Evolutionary conservation across 2,329 filamentous ascomycete genomes (phyloP).

Genomic region (Exophiala sideris): DNA sequence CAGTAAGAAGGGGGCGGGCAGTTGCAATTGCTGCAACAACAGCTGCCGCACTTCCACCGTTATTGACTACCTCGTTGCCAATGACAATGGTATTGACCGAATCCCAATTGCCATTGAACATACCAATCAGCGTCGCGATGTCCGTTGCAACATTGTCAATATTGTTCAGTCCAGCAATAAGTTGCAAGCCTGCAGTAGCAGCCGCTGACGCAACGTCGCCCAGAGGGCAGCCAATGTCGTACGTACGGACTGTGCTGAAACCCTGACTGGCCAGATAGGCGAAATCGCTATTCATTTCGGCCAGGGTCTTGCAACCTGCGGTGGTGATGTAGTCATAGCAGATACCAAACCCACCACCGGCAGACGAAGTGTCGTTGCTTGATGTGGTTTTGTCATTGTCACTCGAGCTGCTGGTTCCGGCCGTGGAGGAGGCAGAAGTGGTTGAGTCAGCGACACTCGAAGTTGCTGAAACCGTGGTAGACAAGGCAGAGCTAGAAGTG

Average conservation of each 20-base stretch:
- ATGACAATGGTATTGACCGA: slow-evolving; percentile 68
- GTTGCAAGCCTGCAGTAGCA: slow-evolving; percentile 60
- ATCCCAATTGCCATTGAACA: slow-evolving; percentile 63
- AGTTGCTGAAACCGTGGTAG: slow-evolving; percentile 25
- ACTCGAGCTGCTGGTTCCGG: background rate
- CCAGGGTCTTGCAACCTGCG: slow-evolving; percentile 63
- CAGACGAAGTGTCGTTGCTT: slow-evolving; percentile 1
- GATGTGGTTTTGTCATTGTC: slow-evolving; percentile 1
- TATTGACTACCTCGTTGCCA: slow-evolving; percentile 78
- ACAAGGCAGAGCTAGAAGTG: slow-evolving; percentile 9
- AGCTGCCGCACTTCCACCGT: slow-evolving; percentile 49
- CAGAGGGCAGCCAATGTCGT: slow-evolving; percentile 75
- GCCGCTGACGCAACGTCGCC: slow-evolving; percentile 60
- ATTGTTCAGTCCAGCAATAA: slow-evolving; percentile 74
- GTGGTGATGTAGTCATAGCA: slow-evolving; percentile 58
- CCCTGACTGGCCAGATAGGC: slow-evolving; percentile 48
- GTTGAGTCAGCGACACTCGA: background rate
- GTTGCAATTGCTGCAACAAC: slow-evolving; percentile 58
- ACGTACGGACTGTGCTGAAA: slow-evolving; percentile 68
- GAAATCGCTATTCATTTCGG: slow-evolving; percentile 65
- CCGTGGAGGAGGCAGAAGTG: background rate
- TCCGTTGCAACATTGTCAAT: slow-evolving; percentile 56
- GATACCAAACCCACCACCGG: slow-evolving; percentile 45
- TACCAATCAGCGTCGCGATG: slow-evolving; percentile 59
- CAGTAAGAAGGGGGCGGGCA: slow-evolving; percentile 57